Base-by-base conservation (phyloP, 192 early-diverging fungal genomes). In the Gaertneriomyces semiglobifer region DNA sequence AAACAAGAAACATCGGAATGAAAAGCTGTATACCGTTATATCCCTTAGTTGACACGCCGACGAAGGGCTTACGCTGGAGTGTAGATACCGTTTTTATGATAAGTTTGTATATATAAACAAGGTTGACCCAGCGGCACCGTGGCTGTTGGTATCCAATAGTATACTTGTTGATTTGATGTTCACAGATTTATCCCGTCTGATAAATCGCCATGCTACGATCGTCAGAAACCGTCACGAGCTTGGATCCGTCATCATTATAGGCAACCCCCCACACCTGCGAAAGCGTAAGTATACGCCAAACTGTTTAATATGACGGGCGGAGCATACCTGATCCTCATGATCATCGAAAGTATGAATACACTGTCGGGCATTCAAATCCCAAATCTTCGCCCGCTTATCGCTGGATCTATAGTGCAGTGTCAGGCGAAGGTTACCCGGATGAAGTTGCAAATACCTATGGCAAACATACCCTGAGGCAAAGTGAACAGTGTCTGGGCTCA, bases 361-460 rank as follows among this genome's bases (percentile, higher is more conserved):
- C 64, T 89, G 87, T 50, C 85, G 71, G 9, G 79, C 77, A 39
- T 84, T 82, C 11, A 88, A 56, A 79, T 92, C 90, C 92, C 92
- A 93, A 10, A 93, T 74, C 77, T 93, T 93, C 44, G 90, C 84
- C 51, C 84, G 81, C 57, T 86, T 90, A 65, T 93, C 92, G 58
- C 84, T 85, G 4, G 88, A 88, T 47, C 86, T 83, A 61, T 65
- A 0, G 39, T 33, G 48, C 70, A 44, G 11, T 44, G 53, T 19
- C 7, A 65, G 40, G 11, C 42, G 25, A 52, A 69, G 18, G 5
- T 7, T 51, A 48, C 61, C 54, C 16, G 48, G 18, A 9, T 11
- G 53, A 16, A 11, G 52, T 54, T 39, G 46, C 12, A 6, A 39
- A n/a, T 46, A 2, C 18, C 2, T 0, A 1, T n/a, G 11, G 48